Evolutionary conservation across 2,329 filamentous ascomycete genomes (phyloP), one percentile per base, ranked within the genome.

Genomic region (Diplodia mutila): DNA sequence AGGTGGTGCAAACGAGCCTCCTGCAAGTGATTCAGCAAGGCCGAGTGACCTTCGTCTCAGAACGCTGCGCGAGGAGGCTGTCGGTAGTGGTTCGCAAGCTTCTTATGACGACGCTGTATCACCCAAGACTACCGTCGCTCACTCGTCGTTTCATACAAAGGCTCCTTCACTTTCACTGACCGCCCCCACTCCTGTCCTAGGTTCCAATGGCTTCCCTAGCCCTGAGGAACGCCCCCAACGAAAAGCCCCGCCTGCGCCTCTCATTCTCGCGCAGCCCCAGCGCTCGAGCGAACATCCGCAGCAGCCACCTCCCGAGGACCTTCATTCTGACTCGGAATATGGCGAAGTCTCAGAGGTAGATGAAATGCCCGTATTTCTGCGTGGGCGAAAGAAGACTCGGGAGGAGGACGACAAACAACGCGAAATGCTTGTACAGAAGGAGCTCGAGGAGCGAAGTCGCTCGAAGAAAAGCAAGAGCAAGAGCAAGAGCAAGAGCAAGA

Each of bases 391-490:
- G 72, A 92, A 91, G 78, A 97, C 93, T 2, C 87, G 94, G 64
- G 93, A 94, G 76, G 92, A 97, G 69, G 94, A 97, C 73, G 93
- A 97, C 72, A 85, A 85, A 66, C 87, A 92, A 66, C 88, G 94
- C 57, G 92, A 94, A 75, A 83, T 88, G 16, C 78, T 89, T n/a
- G 87, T 86, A 1, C 76, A 86, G 55, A 85, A 88, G 74, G 89
- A 93, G 73, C 87, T 90, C 14, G 90, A 92, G 74, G 84, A 86
- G 32, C 86, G 90, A 68, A 93, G 91, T 77, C 80, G 87, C 34
- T 92, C 91, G 76, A 92, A 91, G 83, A 89, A 85, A 77, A 89
- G 86, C 75, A 84, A 82, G 70, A 82, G 81, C 69, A 83, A 83
- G 72, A 84, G 82, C 71, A 84, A 85, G 81, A 85, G 69, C 80